Evolutionary conservation across 1,139 yeast species (phyloP).

Genomic region (Kluyveromyces sp.): DNA sequence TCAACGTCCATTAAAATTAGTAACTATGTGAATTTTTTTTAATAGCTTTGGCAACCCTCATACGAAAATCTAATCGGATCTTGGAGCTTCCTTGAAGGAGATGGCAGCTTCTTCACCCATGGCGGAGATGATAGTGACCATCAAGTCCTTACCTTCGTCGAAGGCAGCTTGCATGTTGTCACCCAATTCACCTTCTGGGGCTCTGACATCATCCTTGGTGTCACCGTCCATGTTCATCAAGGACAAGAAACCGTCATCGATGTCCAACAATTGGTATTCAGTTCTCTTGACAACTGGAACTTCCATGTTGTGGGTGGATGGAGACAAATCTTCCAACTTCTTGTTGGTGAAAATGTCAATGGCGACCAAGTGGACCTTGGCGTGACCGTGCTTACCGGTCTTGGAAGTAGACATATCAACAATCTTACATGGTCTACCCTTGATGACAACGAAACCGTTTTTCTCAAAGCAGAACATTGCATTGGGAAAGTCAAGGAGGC

Average conservation of each 20-base stretch:
- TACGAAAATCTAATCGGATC: constrained; percentile 34
- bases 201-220: constrained; percentile 97
- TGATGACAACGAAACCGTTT: constrained; percentile 98
- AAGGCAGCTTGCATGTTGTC: constrained; percentile 83
- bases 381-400: constrained; percentile 99
- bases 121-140: constrained; percentile 92
- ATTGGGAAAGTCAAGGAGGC: constrained; percentile 98
- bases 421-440: constrained; percentile 99
- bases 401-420: constrained; percentile 99
- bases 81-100: constrained; percentile 97
- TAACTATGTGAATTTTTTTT: neutral
- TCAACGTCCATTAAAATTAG: neutral
- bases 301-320: constrained; percentile 99
- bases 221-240: constrained; percentile 96
- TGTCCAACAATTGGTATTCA: constrained; percentile 95
- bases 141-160: constrained; percentile 96
- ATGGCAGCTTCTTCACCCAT: constrained; percentile 99
- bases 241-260: constrained; percentile 96
- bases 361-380: constrained; percentile 99
- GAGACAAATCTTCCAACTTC: constrained; percentile 99
- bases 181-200: constrained; percentile 98
- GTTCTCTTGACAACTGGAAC: constrained; percentile 95
- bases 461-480: constrained; percentile 99
- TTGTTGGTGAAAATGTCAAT: constrained; percentile 98
- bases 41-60: neutral